Percentiles rank a stretch among this genome's conserved stretches.
Evolutionary conservation across 371 early-diverging fungal genomes (phyloP).

Genomic region (Apophysomyces ossiformis): DNA sequence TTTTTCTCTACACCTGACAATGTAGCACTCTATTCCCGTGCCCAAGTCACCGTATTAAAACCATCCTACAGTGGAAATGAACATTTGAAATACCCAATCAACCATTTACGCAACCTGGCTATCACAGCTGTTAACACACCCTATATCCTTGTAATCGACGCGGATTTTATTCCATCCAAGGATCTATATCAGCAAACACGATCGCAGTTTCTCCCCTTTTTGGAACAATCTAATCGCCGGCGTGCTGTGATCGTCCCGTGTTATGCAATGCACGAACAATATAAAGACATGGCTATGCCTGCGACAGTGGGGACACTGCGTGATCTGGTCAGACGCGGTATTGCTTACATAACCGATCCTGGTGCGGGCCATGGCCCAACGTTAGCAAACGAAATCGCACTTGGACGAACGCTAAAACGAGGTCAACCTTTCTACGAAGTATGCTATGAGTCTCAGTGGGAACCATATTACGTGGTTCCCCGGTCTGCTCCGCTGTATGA

Average conservation of each 20-base stretch:
- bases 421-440: conserved; percentile 53
- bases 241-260: conserved; percentile 63
- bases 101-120: conserved; percentile 65
- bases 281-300: conserved; percentile 37
- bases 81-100: conserved; percentile 64
- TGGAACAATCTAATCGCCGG: conserved; percentile 20
- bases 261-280: conserved; percentile 53
- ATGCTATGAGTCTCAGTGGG: conserved; percentile 76
- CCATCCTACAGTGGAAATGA: conserved; percentile 47
- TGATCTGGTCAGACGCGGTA: conserved; percentile 38
- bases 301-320: conserved; percentile 48
- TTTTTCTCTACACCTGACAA: conserved; percentile 48
- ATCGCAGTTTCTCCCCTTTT: conserved; percentile 31
- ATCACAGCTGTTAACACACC: conserved; percentile 50
- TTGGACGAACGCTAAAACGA: conserved; percentile 29
- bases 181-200: conserved; percentile 44
- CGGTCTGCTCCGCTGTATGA: conserved; percentile 59
- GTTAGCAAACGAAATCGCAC: conserved; percentile 37
- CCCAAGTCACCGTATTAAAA: conserved; percentile 51
- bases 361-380: conserved; percentile 69
- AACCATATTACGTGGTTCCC: conserved; percentile 67
- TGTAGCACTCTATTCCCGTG: conserved; percentile 30
- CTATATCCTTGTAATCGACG: conserved; percentile 65
- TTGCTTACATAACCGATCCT: conserved; percentile 68
- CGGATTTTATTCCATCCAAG: conserved; percentile 62